Evolutionary conservation across 306 rosid genomes (phyloP), one percentile per base, ranked within the genome.

Genomic region (Quercus robur): DNA sequence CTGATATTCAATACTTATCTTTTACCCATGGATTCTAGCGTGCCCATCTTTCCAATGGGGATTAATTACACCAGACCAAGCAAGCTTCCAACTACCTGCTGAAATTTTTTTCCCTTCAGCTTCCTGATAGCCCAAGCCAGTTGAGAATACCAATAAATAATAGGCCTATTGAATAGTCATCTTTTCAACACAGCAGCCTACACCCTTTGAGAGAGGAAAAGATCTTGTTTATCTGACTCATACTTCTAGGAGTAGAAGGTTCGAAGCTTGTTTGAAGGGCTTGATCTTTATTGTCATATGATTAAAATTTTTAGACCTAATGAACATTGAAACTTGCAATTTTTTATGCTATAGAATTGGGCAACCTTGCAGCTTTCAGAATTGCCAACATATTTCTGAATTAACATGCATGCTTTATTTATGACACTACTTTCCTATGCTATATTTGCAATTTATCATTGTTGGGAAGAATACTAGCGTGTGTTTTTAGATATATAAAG

Each of bases 401-500:
- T 11, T 71, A 55, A 54, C 33, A 14, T 19, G 49, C 70, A 73
- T 38, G 31, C 28, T 67, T 67, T 33, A 33, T 58, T 58, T 33
- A 19, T 18, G 23, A 33, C 51, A 18, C 25, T 19, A 18, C 13
- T 1, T 33, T 13, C 23, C 25, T 33, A 67, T 31, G 15, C 17
- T 23, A 23, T 59, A 59, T 59, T 26, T 59, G 12, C 31, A 30
- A 3, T 15, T 64, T 62, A 28, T 64, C 23, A 28, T 64, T 28
- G 9, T 64, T 64, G 70, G 21, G 46, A 4, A 17, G 70, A 17
- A 28, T 64, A 35, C 46, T 30, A 6, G 70, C 31, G 7, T 35
- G n/a, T 28, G 17, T 67, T 67, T 51, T 56, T 78, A 76, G 75
- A 80, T 51, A 33, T 51, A 57, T 64, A 70, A 70, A 74, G 17